Base-by-base conservation (phyloP, 2,329 filamentous ascomycete genomes). In the Sordariomycetes sp. region DNA sequence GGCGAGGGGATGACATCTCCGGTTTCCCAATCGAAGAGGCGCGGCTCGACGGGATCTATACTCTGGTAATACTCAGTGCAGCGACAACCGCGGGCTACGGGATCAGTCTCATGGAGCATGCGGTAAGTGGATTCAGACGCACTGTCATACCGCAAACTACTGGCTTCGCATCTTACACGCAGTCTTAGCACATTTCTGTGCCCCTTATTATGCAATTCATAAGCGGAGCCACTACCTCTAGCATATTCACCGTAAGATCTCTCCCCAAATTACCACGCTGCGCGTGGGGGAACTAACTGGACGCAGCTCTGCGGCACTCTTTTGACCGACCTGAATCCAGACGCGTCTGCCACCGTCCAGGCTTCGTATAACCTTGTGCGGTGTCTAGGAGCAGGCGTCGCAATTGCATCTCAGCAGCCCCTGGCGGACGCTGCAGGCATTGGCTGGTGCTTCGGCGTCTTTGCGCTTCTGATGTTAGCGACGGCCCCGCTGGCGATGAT, bases 331-430 rank as follows among this genome's bases (percentile, higher is more conserved):
- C 61, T 65, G 20, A 67, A 67, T 55, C 55, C 60, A 8, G 37
- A 64, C 48, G 46, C 57, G 11, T 66, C 64, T 0, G 65, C 65
- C 2, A 67, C 66, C 10, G 66, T 62, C 4, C 65, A 68, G 22
- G 65, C 61, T 22, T 61, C 66, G 6, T 67, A 60, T 14, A 67
- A 64, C 54, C 58, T 68, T 11, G 61, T 68, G 3, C 60, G 66
- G 24, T 66, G 65, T 51, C 51, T 64, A 8, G 57, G 59, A 8
- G 65, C 62, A 7, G 66, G 62, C 48, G 64, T 59, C 16, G 65
- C 60, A 3, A 64, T 65, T 5, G 65, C 61, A 1, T 60, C 62
- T n/a, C 52, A 65, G 43, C 64, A 66, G 50, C 64, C 63, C 2
- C 52, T 66, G 28, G 59, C 60, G 14, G 60, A 64, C 24, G 55